Evolutionary conservation across 768 basidiomycete genomes (phyloP), one percentile per base, ranked within the genome.

Genomic region (Tubosaeta sp.): DNA sequence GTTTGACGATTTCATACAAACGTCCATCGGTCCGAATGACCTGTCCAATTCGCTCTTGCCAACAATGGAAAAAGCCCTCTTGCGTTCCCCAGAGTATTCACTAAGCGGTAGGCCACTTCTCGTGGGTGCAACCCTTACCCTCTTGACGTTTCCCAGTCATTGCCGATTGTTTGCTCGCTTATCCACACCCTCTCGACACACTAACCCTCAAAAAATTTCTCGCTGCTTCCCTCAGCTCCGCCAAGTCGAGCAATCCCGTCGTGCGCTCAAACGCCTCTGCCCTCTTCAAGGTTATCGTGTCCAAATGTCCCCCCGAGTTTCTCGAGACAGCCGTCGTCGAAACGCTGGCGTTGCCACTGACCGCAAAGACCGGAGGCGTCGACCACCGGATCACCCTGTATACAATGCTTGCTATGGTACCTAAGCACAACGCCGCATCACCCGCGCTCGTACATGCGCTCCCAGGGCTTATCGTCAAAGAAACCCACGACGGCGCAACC

Each of bases 351-450:
- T 75, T 92, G 0, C 88, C 92, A 2, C 85, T 86, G 59, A 68
- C 84, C 0, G 88, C 91, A 19, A 99, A 97, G 74, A 90, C 93
- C 0, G 72, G 85, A 1, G 91, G 92, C 2, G 79, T 88, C 2
- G 95, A 95, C 51, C 93, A 98, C 65, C 84, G 95, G 16, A 67
- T 84, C 5, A 75, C 86, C 0, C 74, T 98, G 9, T 95, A 91
- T 70, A 77, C 81, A 1, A 91, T 98, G 84, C 75, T 93, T 2
- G 70, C 76, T 2, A 63, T 63, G 46, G 55, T 93, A 1, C 68
- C 72, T 0, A 75, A 85, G 3, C 80, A 79, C 5, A 58, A 72
- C 3, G 54, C 68, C 0, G 69, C 84, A 1, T 80, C 91, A 0
- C 61, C 77, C 41, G 67, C 70, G 1, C 63, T 76, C 6, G 68